Evolutionary conservation across 768 basidiomycete genomes (phyloP), one percentile per base, ranked within the genome.

Genomic region (Tricholomella constricta): DNA sequence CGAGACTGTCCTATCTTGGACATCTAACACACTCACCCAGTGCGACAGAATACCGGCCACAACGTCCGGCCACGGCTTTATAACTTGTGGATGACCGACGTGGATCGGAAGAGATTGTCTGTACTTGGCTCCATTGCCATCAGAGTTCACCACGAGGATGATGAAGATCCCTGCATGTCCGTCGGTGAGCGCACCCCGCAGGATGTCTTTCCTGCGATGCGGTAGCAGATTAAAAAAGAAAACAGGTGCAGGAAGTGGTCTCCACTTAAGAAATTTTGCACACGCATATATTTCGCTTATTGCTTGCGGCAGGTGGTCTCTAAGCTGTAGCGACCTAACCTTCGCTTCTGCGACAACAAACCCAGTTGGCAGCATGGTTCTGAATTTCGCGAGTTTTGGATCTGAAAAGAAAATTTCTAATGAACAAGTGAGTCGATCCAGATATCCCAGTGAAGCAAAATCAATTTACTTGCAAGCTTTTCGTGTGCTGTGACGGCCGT

Each of bases 161-260:
- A 62, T 34, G 55, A 65, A 65, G 42, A 63, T 35, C 62, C 62
- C 61, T 57, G 62, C 57, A 37, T 59, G 59, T 35, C 61, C 61
- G 25, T 62, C 59, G 20, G 62, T 61, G 57, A 63, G 34, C 38
- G 59, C 40, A 49, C 63, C 58, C 22, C 61, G 58, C 29, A 62
- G 51, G 53, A 57, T 55, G 43, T 32, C 43, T 57, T 61, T 62
- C 55, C 59, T 58, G 49, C 31, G 35, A 26, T 32, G 48, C 8
- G 23, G 56, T 4, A 32, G 26, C 55, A 49, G 46, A 20, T 40
- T 26, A 7, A 34, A 27, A 17, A 7, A 41, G 19, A 38, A 17
- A 15, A 49, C 25, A 55, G 59, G 44, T 34, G 42, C 45, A 37
- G 31, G 43, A 46, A 60, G 36, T 14, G 31, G 31, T 3, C 48